Base-by-base conservation (phyloP, 345 rosid genomes). In the Excoecaria cochinchinensis region DNA sequence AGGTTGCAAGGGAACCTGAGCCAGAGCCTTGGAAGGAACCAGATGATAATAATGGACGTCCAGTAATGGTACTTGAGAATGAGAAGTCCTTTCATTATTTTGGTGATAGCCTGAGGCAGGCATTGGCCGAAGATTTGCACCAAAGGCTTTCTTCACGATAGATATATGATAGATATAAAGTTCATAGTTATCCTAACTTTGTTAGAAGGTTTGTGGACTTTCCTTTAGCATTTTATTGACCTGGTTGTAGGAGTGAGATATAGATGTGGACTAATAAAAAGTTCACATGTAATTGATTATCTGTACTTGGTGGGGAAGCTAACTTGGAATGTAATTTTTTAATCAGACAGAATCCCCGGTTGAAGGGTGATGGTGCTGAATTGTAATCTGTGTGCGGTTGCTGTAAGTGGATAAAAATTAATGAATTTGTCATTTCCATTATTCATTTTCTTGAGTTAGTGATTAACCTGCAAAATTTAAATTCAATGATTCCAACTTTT, bases 1-100 rank as follows among this genome's bases (percentile, higher is more conserved):
- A 95, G 86, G 88, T 93, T 68, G 96, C 96, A 0, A 86, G 99
- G 84, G 99, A 95, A 79, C 99, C 99, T 0, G 99, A 95, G 82
- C 99, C 99, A 0, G 97, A 87, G 85, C 67, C 79, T 24, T 88
- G 90, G 88, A 91, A 88, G 76, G 98, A 95, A 74, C 97, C 95
- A 0, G 97, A 91, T 59, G 99, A 95, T 86, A 80, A 70, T 78
- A 80, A 70, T 78, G 99, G 96, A 21, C 44, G 74, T 61, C 87
- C 88, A 1, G 84, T 92, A 0, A 89, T 94, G 75, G 91, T 91
- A 36, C 88, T 93, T 50, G 97, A 93, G 86, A 86, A 82, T 40
- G 99, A 95, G 94, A 91, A 89, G 84, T 82, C 90, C 56, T 87
- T 88, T 55, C 90, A 86, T 76, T 95, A 88, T 78, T 88, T 83